These are phyloP conservation scores for Cryphonectria nitschkei DNA, from an alignment of 2,329 filamentous ascomycete genomes.

Conservation along the genomic window DNA sequence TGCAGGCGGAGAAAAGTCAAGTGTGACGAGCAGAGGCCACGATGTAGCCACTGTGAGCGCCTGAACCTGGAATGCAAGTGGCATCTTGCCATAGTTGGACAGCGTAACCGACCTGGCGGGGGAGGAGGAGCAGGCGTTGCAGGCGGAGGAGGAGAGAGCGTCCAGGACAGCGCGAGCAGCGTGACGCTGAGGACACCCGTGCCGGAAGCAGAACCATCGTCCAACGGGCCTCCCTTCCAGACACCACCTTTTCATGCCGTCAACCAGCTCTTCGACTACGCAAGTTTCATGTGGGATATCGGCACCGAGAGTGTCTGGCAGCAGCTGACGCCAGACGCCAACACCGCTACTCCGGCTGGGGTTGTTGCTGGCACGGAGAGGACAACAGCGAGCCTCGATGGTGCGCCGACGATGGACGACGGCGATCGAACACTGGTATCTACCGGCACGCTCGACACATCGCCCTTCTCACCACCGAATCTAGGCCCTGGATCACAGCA, in stretches of 20 bases:
- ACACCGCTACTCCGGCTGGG: background rate
- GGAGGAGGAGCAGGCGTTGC: background rate
- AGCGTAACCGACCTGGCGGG: constrained; percentile 16
- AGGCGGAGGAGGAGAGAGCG: background rate
- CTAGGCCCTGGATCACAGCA: background rate
- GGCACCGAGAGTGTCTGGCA: constrained; percentile 39
- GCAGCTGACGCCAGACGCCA: constrained; percentile 33
- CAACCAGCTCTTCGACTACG: constrained; percentile 51
- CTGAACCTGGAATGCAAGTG: constrained; percentile 58
- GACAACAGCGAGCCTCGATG: background rate
- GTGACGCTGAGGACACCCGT: constrained; percentile 21
- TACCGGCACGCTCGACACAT: background rate
- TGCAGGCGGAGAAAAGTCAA: constrained; percentile 55
- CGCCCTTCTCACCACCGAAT: background rate
- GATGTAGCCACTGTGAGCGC: constrained; percentile 57
- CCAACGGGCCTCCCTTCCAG: constrained; percentile 18
- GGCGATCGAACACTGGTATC: background rate
- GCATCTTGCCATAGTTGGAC: constrained; percentile 37
- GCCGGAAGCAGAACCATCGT: constrained; percentile 16
- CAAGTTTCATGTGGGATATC: constrained; percentile 53
- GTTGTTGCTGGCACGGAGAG: background rate
- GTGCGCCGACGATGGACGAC: background rate
- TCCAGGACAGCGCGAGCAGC: constrained; percentile 8
- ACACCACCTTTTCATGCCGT: constrained; percentile 35
- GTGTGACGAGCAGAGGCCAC: constrained; percentile 56